Evolutionary conservation across 345 rosid genomes (phyloP).

Genomic region (Arabidopsis arenosa): DNA sequence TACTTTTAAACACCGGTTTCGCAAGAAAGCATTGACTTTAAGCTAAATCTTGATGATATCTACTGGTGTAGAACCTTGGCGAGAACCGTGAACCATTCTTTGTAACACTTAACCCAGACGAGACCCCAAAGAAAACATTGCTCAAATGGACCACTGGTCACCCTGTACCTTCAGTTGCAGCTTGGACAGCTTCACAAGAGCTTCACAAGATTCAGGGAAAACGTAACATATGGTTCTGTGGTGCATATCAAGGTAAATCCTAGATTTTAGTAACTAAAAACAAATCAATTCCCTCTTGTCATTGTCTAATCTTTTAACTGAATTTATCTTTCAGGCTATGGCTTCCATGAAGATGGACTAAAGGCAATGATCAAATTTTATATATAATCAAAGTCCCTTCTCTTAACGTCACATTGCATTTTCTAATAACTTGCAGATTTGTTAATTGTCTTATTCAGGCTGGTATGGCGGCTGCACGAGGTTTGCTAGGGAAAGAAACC

Average conservation of each 20-base stretch:
- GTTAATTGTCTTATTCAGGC: constrained; percentile 53
- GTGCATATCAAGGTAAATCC: constrained; percentile 79
- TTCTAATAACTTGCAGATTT: background rate
- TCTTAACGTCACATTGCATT: background rate
- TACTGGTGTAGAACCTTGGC: constrained; percentile 71
- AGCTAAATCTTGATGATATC: constrained; percentile 18
- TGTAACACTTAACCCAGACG: constrained; percentile 78
- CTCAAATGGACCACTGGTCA: constrained; percentile 89
- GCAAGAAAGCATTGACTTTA: background rate
- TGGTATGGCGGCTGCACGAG: constrained; percentile 73
- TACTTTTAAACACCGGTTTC: background rate
- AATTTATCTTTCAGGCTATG: constrained; percentile 69
- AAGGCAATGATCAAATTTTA: constrained; percentile 54
- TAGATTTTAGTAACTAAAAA: background rate
- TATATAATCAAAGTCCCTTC: background rate
- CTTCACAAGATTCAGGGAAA: constrained; percentile 79
- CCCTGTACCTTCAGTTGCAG: constrained; percentile 89
- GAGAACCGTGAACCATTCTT: constrained; percentile 68
- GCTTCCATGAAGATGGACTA: constrained; percentile 94
- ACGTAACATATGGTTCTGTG: constrained; percentile 88
- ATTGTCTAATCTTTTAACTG: constrained; percentile 18
- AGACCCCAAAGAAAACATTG: constrained; percentile 64
- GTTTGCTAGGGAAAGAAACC: constrained; percentile 60
- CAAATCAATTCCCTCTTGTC: background rate
- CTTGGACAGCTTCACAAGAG: constrained; percentile 79